Evolutionary conservation across 345 rosid species (phyloP), one percentile per base, ranked within the genome.

Genomic region (Linum lewisii): DNA sequence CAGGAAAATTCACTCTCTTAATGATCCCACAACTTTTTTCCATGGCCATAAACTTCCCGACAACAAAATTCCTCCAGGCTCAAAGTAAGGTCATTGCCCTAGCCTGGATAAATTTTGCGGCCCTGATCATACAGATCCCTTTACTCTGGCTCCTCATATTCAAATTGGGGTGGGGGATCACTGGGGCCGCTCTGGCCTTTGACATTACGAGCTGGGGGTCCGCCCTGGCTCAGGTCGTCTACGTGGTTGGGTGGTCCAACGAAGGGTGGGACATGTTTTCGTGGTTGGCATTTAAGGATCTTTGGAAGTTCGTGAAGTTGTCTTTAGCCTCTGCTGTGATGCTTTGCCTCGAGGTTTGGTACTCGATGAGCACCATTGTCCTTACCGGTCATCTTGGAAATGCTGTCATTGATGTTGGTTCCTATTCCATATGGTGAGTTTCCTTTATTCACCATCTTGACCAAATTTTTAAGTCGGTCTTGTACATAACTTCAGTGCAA

Each of bases 301-400:
- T 87, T 4, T 85, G 94, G 91, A 79, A 73, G 1, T 87, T 87
- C 34, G 87, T 90, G 60, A 67, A 81, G 69, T 87, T 90, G 42
- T 90, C 94, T 4, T 59, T 83, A 52, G 89, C 89, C 16, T 90
- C 94, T 0, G 95, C 89, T 51, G 78, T 87, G 21, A 90, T 90
- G 94, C 87, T 85, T 42, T 90, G 95, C 73, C 72, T 90, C 23
- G 95, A 90, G 66, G 2, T 90, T 25, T 87, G 93, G 95, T 87
- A 90, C 62, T 81, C 85, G 85, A 87, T 81, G 93, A 84, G 90
- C 54, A 75, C 84, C 59, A 79, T 75, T 32, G 68, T 90, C 52
- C 92, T 86, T 38, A 78, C 89, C 6, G 90, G 93, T 19, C 88
- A 69, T 45, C 95, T 90, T 51, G 69, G 75, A 36, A 78, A 83